These are phyloP conservation scores for Kuraishia cidri DNA, from an alignment of 805 yeast species.

Conservation along the genomic window DNA sequence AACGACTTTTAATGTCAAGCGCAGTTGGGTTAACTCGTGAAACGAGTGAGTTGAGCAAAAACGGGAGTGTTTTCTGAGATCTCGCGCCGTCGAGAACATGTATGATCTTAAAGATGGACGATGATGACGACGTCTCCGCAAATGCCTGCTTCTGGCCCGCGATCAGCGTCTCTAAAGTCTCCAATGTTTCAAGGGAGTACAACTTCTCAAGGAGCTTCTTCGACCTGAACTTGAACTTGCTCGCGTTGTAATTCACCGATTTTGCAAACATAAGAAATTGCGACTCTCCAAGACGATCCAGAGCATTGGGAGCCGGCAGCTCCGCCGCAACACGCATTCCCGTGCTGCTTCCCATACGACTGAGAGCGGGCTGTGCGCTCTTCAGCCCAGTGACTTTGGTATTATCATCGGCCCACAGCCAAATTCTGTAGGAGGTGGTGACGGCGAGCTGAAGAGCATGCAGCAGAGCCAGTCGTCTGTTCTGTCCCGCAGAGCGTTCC, in stretches of 20 bases:
- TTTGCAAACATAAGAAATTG: conserved; percentile 15
- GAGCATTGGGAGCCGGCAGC: neutral
- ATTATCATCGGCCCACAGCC: conserved; percentile 58
- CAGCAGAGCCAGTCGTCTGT: conserved; percentile 47
- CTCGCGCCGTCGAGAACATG: conserved; percentile 81
- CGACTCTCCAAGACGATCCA: neutral
- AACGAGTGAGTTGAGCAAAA: conserved; percentile 45
- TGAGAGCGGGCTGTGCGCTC: neutral
- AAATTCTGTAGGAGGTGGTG: conserved; percentile 45
- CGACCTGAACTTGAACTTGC: conserved; percentile 61
- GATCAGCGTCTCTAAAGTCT: conserved; percentile 61
- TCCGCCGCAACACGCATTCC: neutral
- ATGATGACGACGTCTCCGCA: conserved; percentile 7
- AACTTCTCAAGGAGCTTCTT: conserved; percentile 56
- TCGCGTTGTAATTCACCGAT: conserved; percentile 36
- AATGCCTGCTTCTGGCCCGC: conserved; percentile 16
- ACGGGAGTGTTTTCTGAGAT: conserved; percentile 66
- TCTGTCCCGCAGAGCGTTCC: conserved; percentile 37
- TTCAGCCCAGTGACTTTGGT: conserved; percentile 11
- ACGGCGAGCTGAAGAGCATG: conserved; percentile 57
- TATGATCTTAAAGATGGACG: conserved; percentile 46
- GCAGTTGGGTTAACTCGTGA: conserved; percentile 31
- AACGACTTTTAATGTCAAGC: conserved; percentile 19
- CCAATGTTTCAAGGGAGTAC: conserved; percentile 60
- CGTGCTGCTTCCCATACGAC: too few species aligned